Base-by-base conservation (phyloP, 768 basidiomycete genomes). In the Galerina marginata region DNA sequence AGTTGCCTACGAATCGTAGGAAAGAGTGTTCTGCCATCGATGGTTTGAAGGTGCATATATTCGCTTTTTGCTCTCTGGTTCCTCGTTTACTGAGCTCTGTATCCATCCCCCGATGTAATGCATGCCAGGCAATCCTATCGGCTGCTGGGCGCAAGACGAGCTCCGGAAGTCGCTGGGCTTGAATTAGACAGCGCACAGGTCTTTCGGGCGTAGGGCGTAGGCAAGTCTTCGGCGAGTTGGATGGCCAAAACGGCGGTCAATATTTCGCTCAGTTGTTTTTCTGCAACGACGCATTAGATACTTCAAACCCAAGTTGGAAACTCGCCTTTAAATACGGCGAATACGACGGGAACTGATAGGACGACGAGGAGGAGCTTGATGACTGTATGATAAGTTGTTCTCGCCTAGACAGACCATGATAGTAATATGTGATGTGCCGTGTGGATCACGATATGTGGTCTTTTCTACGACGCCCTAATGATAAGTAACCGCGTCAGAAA, bases 41-140 rank as follows among this genome's bases (percentile, higher is more conserved):
- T n/a, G n/a, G n/a, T n/a, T n/a, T n/a, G n/a, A n/a, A 62, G 25
- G 37, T 40, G 43, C 42, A 50, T 56, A 53, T 56, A 70, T 74
- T 65, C 69, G 88, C 92, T 82, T 88, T 91, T 83, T 89, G 1
- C 93, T 67, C 92, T 93, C 78, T 94, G n/a, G n/a, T 94, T 9
- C 93, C 93, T 71, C 94, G 92, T 70, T 91, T 92, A 5, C 93
- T 92, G 12, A 94, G 83, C 62, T 93, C 89, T 6, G 93, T 92
- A 56, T 91, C 89, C 59, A 95, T 83, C 25, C 89, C 93, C 45
- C 92, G 86, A 52, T 85, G 82, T n/a, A 94, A 69, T 2, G 90
- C 90, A 58, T 85, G n/a, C n/a, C n/a, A 86, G 2, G 88, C 82
- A 37, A 95, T 91, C 25, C 88, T 82, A 65, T 87, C 84, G 6